Base-by-base conservation (phyloP, 2,329 filamentous ascomycete species). In the Aspergillus fumigatiaffinis region DNA sequence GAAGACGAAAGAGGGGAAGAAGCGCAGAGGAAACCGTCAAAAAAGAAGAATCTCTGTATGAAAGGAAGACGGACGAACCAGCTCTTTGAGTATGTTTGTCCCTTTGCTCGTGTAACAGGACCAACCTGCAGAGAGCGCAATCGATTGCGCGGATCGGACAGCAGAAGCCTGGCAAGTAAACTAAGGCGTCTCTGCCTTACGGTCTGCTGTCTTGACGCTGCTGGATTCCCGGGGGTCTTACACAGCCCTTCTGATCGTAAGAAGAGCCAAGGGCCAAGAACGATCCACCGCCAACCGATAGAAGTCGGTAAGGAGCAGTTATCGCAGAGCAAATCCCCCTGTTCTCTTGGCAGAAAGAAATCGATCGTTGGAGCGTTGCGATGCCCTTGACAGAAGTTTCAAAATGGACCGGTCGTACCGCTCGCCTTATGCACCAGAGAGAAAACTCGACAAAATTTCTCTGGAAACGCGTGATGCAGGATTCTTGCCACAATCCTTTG, bases 61-160 rank as follows among this genome's bases (percentile, higher is more conserved):
- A 48, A 51, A 55, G 32, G 51, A 57, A 32, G 51, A 54, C 59
- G 60, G 64, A 71, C 70, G 59, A 58, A 71, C 68, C 68, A 65
- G 58, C 58, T 62, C 62, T 57, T 66, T 60, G 63, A 68, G 64
- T 61, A 72, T 70, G 69, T 70, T 71, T 71, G 70, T 64, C 57
- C 58, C 62, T 58, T 60, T 55, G 59, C 51, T 70, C 55, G 67
- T 72, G 68, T 71, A 71, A 71, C 69, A 64, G 58, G 63, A 66
- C 59, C 64, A 60, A 69, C 67, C 57, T 67, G 60, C 67, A 59
- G 60, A 62, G 58, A 61, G 60, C 2, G 60, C 63, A 63, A 62
- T 64, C 53, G 60, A 58, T 63, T 60, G 58, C 58, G 44, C 44
- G 62, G 58, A 61, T 59, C 60, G 61, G 51, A 56, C 57, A 62